Percentiles rank a stretch among this genome's conserved stretches.
These are phyloP conservation scores for Fusarium sp. DNA, from an alignment of 2,329 filamentous ascomycete genomes.

Conservation along the genomic window DNA sequence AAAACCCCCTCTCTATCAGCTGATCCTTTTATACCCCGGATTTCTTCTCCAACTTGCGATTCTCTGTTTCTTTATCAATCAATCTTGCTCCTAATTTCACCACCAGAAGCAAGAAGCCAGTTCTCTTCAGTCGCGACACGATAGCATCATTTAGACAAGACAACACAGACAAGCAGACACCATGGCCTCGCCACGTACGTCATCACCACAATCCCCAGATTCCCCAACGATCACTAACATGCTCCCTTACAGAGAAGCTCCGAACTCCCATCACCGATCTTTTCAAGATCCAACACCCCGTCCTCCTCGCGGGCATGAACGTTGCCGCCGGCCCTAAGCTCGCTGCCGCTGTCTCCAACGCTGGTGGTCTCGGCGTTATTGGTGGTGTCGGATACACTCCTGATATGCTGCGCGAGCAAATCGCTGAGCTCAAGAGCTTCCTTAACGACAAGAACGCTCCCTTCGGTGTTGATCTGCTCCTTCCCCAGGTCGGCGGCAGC, in stretches of 20 bases:
- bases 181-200: conserved; percentile 87
- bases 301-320: conserved; percentile 98
- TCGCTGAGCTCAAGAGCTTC: conserved; percentile 91
- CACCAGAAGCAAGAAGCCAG: conserved; percentile 20
- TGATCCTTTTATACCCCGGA: conserved; percentile 42
- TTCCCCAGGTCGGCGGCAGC: conserved; percentile 93
- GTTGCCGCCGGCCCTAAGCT: conserved; percentile 96
- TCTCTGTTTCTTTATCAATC: conserved; percentile 3
- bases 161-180: conserved; percentile 42
- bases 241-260: conserved; percentile 64
- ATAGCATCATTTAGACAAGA: conserved; percentile 12
- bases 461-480: conserved; percentile 92
- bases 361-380: conserved; percentile 95
- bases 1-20: conserved; percentile 30
- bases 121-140: conserved; percentile 24
- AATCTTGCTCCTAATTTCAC: not conserved
- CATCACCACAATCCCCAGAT: not conserved
- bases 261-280: conserved; percentile 94
- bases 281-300: conserved; percentile 96
- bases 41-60: not conserved
- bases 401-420: conserved; percentile 95
- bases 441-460: conserved; percentile 91
- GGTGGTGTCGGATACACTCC: conserved; percentile 96
- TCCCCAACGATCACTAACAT: conserved; percentile 24
- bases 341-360: conserved; percentile 96